Base-by-base conservation (phyloP, 1,139 yeast genomes). In the Hyphopichia pseudoburtonii region DNA sequence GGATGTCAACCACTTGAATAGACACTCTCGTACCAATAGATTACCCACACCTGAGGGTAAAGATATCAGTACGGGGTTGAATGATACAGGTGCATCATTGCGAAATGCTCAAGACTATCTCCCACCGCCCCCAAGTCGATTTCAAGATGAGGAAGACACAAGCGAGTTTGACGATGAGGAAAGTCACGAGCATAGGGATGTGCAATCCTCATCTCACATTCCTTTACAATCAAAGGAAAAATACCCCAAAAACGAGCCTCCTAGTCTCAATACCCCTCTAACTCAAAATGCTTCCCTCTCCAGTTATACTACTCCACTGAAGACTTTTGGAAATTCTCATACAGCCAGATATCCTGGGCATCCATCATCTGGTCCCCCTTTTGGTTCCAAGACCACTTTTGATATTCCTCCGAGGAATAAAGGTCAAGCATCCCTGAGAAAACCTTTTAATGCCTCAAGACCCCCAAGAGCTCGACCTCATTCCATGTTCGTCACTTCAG, bases 121-220 rank as follows among this genome's bases (percentile, higher is more conserved):
- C 5, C 29, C 29, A 4, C 28, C 28, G 4, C 29, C 19, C 3
- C 29, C 15, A 18, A 29, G 18, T 29, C 11, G 16, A 18, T 18
- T 18, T 18, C 19, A 18, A 7, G 31, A 29, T 7, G 42, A 35
- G 9, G 43, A 40, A n/a, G 54, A 48, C 10, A 26, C 12, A 11
- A 46, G 52, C 23, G 59, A 54, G 35, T 53, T 52, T 40, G 57
- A 52, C 18, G 56, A 51, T 30, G 54, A 51, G 24, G 42, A 41
- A n/a, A 31, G 31, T 15, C 22, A 28, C 8, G 15, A n/a, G n/a
- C n/a, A n/a, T n/a, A n/a, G n/a, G n/a, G n/a, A n/a, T n/a, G n/a
- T n/a, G n/a, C n/a, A n/a, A n/a, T n/a, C n/a, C n/a, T n/a, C n/a
- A n/a, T n/a, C n/a, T n/a, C n/a, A n/a, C n/a, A n/a, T n/a, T n/a